Conservation (phyloP, 2,329 filamentous ascomycete genomes). For the Pezicula rhizophila region DNA sequence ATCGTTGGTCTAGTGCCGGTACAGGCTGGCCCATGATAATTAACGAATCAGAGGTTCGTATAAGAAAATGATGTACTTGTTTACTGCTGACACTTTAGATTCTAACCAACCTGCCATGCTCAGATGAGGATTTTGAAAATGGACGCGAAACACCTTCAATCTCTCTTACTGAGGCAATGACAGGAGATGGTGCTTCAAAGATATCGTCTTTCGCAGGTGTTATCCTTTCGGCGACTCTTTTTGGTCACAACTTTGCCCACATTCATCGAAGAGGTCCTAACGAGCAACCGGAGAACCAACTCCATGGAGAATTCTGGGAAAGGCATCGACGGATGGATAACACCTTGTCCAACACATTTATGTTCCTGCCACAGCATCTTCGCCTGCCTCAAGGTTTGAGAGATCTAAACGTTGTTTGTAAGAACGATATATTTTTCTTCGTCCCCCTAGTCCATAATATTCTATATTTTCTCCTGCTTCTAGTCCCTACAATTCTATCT, state of each 20-base stretch:
- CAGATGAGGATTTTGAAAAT: slow-evolving; percentile 75
- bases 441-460: too few relatives aligned
- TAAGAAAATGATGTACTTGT: neutral
- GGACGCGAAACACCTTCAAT: slow-evolving; percentile 66
- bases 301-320: slow-evolving; percentile 75
- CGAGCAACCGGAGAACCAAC: slow-evolving; percentile 69
- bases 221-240: slow-evolving; percentile 73
- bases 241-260: slow-evolving; percentile 83
- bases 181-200: slow-evolving; percentile 59
- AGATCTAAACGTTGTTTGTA: slow-evolving; percentile 64
- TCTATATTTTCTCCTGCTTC: too few relatives aligned
- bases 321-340: slow-evolving; percentile 80
- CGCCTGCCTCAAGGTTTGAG: slow-evolving; percentile 63
- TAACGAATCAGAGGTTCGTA: slow-evolving; percentile 65
- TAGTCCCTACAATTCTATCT: too few relatives aligned
- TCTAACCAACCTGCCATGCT: slow-evolving; percentile 72
- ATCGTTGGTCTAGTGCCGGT: slow-evolving; percentile 86
- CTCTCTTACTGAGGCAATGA: slow-evolving; percentile 62
- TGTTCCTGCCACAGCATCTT: slow-evolving; percentile 70
- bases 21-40: slow-evolving; percentile 93
- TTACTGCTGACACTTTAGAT: slow-evolving; percentile 39
- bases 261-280: slow-evolving; percentile 65
- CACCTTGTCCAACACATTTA: slow-evolving; percentile 67
- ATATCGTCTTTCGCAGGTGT: slow-evolving; percentile 73
- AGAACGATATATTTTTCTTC: too few relatives aligned